A percentile compares a stretch with the other conserved stretches of the same genome.
phyloP scores from a whole-genome alignment of 352 stramenopile genomes.

The Phytophthora tubulina region DNA sequence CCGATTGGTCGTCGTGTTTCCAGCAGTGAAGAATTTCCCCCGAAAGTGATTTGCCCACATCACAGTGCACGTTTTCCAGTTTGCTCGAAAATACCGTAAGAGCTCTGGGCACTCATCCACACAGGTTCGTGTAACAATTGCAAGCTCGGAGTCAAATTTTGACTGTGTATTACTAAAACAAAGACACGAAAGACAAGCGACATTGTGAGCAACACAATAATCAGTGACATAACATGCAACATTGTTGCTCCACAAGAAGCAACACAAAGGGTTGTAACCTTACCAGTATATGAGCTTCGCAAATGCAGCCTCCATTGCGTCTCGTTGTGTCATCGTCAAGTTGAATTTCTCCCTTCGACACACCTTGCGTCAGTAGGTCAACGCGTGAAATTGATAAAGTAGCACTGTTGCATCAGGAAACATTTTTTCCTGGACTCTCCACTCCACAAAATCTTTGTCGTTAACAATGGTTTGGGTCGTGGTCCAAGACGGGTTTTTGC shows the following conservation, averaged over 20 bases:
- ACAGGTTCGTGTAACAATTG: neutral
- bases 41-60: slow-evolving; percentile 19
- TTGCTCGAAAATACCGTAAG: slow-evolving; percentile 6
- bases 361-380: slow-evolving; percentile 8
- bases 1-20: neutral
- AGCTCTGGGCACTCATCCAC: neutral
- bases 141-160: slow-evolving; percentile 2
- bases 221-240: slow-evolving; percentile 3
- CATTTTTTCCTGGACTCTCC: neutral
- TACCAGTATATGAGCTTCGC: slow-evolving; percentile 15
- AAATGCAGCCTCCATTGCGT: slow-evolving; percentile 6
- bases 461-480: slow-evolving; percentile 10
- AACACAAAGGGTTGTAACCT: slow-evolving; percentile 2
- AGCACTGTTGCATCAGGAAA: slow-evolving; percentile 10
- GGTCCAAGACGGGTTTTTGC: slow-evolving; percentile 12
- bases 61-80: slow-evolving; percentile 1
- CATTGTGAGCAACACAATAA: neutral
- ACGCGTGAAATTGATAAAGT: slow-evolving; percentile 9
- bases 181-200: neutral
- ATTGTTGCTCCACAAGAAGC: neutral
- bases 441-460: slow-evolving; percentile 16
- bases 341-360: neutral
- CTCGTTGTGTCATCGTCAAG: neutral
- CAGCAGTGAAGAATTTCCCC: neutral
- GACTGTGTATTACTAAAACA: slow-evolving; percentile 1